phyloP scores from a whole-genome alignment of 2,329 filamentous ascomycete species.

The Pseudogymnoascus sp. region DNA sequence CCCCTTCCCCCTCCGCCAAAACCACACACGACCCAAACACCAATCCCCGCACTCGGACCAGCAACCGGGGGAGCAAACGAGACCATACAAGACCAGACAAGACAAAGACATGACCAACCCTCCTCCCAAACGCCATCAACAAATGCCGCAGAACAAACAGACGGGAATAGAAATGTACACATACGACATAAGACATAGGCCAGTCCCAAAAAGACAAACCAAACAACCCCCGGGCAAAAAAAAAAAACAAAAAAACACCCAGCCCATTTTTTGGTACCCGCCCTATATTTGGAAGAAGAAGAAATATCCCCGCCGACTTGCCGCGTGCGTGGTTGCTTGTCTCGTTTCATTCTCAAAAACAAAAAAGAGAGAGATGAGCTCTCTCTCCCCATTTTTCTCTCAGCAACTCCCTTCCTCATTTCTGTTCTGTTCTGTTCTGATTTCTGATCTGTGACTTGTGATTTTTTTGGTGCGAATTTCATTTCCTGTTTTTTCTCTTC shows the following conservation, averaged over 20 bases:
- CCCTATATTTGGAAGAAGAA: neutral
- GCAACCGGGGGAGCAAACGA: neutral
- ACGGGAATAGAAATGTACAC: neutral
- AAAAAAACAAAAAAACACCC: neutral
- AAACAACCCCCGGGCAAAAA: too few relatives aligned
- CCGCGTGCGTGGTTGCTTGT: too few relatives aligned
- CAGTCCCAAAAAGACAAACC: neutral
- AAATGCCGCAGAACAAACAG: neutral
- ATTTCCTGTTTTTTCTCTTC: neutral
- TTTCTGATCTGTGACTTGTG: neutral
- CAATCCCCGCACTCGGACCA: neutral
- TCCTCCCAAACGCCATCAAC: neutral
- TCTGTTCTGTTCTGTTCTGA: neutral
- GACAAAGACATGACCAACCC: neutral
- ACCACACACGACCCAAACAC: neutral
- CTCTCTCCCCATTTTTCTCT: too few relatives aligned
- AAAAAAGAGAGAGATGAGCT: too few relatives aligned
- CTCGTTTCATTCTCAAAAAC: neutral
- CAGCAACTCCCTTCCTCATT: neutral
- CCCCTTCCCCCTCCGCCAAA: too few relatives aligned
- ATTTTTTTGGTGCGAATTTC: neutral
- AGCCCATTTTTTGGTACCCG: neutral
- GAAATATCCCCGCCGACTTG: neutral
- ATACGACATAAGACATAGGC: neutral
- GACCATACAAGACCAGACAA: neutral